A percentile compares a stretch with the other conserved stretches of the same genome.
phyloP scores from a whole-genome alignment of 2,329 filamentous ascomycete genomes.

The Pyricularia sp. region DNA sequence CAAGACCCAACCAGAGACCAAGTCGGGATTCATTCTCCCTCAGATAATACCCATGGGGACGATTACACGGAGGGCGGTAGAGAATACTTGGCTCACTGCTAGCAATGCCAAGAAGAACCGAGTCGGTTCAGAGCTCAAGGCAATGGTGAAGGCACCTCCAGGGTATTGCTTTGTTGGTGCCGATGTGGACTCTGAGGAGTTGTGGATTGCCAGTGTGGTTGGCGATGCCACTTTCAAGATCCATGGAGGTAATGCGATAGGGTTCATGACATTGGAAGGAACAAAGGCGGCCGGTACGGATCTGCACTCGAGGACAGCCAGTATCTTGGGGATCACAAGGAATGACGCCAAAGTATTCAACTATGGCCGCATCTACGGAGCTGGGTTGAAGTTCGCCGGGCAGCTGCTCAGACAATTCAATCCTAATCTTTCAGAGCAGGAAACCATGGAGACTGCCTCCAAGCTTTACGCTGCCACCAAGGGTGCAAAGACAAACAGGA shows the following conservation, averaged over 20 bases:
- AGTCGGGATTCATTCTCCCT: constrained; percentile 74
- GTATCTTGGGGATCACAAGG: constrained; percentile 82
- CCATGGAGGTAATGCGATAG: constrained; percentile 91
- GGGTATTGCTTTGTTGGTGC: constrained; percentile 93
- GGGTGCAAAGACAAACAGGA: constrained; percentile 70
- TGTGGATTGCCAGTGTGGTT: constrained; percentile 94
- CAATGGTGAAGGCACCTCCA: constrained; percentile 84
- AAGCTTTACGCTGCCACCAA: constrained; percentile 84
- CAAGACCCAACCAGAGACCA: constrained; percentile 7
- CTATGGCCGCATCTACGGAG: constrained; percentile 97
- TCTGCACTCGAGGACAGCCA: constrained; percentile 83
- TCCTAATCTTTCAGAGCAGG: constrained; percentile 61
- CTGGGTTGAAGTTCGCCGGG: constrained; percentile 83
- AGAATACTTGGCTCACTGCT: constrained; percentile 96
- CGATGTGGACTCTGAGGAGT: constrained; percentile 91
- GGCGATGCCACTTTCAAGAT: constrained; percentile 91
- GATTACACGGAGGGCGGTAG: constrained; percentile 83
- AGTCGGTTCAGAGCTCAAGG: constrained; percentile 91
- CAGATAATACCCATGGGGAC: constrained; percentile 98
- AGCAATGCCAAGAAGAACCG: constrained; percentile 94
- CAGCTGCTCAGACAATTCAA: constrained; percentile 91
- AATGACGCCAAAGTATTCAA: constrained; percentile 98
- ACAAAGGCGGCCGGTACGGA: constrained; percentile 91
- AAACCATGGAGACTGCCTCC: constrained; percentile 64
- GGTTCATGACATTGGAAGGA: constrained; percentile 97